phyloP scores from a whole-genome alignment of 164 flowering plant genomes.

The Aristolochia californica region DNA sequence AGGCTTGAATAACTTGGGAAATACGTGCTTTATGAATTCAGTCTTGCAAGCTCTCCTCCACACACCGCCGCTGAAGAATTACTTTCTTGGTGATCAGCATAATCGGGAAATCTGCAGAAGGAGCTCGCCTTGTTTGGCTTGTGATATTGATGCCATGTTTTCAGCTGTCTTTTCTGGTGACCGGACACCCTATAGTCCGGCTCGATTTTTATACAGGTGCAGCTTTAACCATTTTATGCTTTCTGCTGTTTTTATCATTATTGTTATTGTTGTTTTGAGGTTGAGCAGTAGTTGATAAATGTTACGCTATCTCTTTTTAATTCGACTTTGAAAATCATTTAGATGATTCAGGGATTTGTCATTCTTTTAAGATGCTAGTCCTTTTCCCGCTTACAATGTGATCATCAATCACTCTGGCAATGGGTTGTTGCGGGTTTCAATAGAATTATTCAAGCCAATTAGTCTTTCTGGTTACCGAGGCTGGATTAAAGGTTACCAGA shows the following conservation, averaged over 20 bases:
- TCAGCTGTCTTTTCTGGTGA: slow-evolving; percentile 48
- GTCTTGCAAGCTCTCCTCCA: slow-evolving; percentile 62
- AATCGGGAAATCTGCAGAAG: slow-evolving; percentile 26
- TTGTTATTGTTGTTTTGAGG: background rate
- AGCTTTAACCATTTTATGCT: background rate
- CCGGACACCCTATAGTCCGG: slow-evolving; percentile 52
- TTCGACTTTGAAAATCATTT: too few species aligned
- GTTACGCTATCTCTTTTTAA: background rate
- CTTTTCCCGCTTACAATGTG: too few species aligned
- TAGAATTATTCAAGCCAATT: too few species aligned
- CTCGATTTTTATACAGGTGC: slow-evolving; percentile 58
- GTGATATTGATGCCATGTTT: slow-evolving; percentile 37
- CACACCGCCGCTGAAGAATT: slow-evolving; percentile 48
- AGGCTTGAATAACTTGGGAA: slow-evolving; percentile 66
- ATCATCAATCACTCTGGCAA: too few species aligned
- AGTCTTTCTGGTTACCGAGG: too few species aligned
- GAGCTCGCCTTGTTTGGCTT: slow-evolving; percentile 36
- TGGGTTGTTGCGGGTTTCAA: too few species aligned
- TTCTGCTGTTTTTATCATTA: too few species aligned
- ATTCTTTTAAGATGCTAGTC: too few species aligned
- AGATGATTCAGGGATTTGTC: too few species aligned
- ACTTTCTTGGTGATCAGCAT: slow-evolving; percentile 43
- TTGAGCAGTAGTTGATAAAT: background rate
- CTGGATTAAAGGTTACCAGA: too few species aligned
- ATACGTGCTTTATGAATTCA: slow-evolving; percentile 66